Evolutionary conservation across 306 rosid genomes (phyloP).

Genomic region (Lathyrus sativus): DNA sequence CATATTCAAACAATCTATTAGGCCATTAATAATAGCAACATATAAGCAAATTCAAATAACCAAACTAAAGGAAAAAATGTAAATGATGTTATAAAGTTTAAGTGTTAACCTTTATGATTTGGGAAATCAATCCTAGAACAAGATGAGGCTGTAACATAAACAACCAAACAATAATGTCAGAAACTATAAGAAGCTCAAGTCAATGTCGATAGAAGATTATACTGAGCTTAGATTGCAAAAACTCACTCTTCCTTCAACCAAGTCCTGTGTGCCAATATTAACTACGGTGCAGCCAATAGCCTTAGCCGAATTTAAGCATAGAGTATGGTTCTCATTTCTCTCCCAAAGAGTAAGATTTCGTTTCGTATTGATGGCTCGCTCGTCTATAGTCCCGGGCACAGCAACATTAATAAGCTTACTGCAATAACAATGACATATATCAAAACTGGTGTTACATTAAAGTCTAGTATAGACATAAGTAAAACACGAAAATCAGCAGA

Average conservation of each 20-base stretch:
- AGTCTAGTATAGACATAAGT: slow-evolving; percentile 29
- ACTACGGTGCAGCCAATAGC: slow-evolving; percentile 99
- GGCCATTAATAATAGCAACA: neutral
- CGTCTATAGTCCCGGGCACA: slow-evolving; percentile 97
- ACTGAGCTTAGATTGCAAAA: too few relatives aligned
- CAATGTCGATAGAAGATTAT: slow-evolving; percentile 1
- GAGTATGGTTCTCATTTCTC: slow-evolving; percentile 93
- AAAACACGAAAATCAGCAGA: slow-evolving; percentile 37
- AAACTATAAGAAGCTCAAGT: slow-evolving; percentile 16
- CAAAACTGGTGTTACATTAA: slow-evolving; percentile 23
- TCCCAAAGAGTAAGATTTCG: slow-evolving; percentile 78
- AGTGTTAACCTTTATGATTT: slow-evolving; percentile 83
- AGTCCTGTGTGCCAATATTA: slow-evolving; percentile 90
- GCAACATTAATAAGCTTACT: slow-evolving; percentile 99
- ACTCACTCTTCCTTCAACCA: slow-evolving; percentile 94
- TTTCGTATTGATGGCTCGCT: slow-evolving; percentile 87
- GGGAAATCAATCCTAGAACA: slow-evolving; percentile 89
- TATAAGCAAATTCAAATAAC: slow-evolving; percentile 26
- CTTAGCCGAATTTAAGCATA: slow-evolving; percentile 98
- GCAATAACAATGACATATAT: slow-evolving; percentile 48
- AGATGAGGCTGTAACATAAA: slow-evolving; percentile 83
- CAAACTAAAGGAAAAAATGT: slow-evolving; percentile 5
- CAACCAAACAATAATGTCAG: slow-evolving; percentile 38
- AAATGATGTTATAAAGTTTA: slow-evolving; percentile 31
- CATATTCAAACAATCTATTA: slow-evolving; percentile 23